A percentile compares a stretch with the other conserved stretches of the same genome.
Conservation (phyloP, 805 yeast species). For the Candida qinlingensis region DNA sequence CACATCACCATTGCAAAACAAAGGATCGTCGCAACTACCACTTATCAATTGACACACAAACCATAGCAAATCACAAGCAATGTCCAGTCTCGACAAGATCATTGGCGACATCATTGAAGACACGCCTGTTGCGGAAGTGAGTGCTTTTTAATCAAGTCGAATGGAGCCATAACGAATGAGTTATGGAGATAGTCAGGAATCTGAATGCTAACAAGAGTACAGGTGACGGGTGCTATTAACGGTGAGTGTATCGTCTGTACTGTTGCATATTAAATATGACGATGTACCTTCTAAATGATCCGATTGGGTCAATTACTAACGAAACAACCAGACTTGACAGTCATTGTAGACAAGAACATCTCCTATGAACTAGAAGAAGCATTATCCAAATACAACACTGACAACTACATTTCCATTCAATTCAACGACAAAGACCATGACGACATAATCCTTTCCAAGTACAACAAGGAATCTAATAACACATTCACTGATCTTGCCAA, state of each 20-base stretch:
- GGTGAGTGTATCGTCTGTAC: constrained; percentile 20
- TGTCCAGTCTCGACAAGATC: constrained; percentile 12
- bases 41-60: not conserved
- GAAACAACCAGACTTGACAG: constrained; percentile 32
- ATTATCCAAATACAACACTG: constrained; percentile 36
- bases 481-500: constrained; percentile 46
- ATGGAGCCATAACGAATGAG: not conserved
- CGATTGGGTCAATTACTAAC: not conserved
- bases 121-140: constrained; percentile 54
- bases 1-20: not conserved
- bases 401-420: constrained; percentile 30
- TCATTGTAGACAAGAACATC: constrained; percentile 36
- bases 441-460: constrained; percentile 40
- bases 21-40: not conserved
- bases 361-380: constrained; percentile 30
- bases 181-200: too few relatives aligned
- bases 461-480: constrained; percentile 44
- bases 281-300: too few relatives aligned
- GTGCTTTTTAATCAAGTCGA: constrained; percentile 8
- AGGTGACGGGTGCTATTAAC: constrained; percentile 27
- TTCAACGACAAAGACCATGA: constrained; percentile 25
- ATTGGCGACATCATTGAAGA: constrained; percentile 34
- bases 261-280: too few relatives aligned
- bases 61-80: not conserved
- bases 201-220: not conserved